Percentiles rank a stretch among this genome's conserved stretches.
phyloP scores from a whole-genome alignment of 2,329 filamentous ascomycete species.

The Aspergillus phoenicis region DNA sequence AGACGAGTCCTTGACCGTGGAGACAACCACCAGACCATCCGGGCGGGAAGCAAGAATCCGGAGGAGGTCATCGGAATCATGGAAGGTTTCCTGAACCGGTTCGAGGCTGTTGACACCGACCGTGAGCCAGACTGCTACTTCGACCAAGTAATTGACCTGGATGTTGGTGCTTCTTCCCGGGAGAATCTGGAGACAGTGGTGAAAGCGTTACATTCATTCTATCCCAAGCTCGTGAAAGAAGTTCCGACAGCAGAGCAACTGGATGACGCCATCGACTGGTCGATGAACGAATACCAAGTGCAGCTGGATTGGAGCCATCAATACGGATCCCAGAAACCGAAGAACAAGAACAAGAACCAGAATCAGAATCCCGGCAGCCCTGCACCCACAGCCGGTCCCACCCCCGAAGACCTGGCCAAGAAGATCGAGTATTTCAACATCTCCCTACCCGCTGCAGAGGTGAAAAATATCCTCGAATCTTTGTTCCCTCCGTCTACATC shows the following conservation, averaged over 20 bases:
- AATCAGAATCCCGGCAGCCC: conserved; percentile 24
- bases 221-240: conserved; percentile 68
- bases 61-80: conserved; percentile 85
- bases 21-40: conserved; percentile 97
- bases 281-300: conserved; percentile 76
- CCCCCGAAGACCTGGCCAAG: conserved; percentile 46
- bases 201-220: conserved; percentile 69
- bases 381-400: conserved; percentile 22
- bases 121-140: conserved; percentile 77
- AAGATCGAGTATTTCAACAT: conserved; percentile 70
- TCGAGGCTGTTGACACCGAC: conserved; percentile 72
- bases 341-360: conserved; percentile 28
- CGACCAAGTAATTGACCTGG: conserved; percentile 80
- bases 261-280: conserved; percentile 74
- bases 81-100: conserved; percentile 87
- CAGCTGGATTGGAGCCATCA: conserved; percentile 69
- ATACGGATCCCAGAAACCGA: conserved; percentile 41
- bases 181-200: conserved; percentile 83
- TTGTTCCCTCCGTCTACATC: conserved; percentile 62
- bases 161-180: conserved; percentile 75
- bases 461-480: conserved; percentile 65
- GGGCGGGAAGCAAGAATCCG: conserved; percentile 71
- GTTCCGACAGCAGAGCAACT: conserved; percentile 74
- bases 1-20: conserved; percentile 80
- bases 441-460: conserved; percentile 53